A percentile compares a stretch with the other conserved stretches of the same genome.
Conservation (phyloP, 208 protist species). For the Trichomonas vaginalis region DNA sequence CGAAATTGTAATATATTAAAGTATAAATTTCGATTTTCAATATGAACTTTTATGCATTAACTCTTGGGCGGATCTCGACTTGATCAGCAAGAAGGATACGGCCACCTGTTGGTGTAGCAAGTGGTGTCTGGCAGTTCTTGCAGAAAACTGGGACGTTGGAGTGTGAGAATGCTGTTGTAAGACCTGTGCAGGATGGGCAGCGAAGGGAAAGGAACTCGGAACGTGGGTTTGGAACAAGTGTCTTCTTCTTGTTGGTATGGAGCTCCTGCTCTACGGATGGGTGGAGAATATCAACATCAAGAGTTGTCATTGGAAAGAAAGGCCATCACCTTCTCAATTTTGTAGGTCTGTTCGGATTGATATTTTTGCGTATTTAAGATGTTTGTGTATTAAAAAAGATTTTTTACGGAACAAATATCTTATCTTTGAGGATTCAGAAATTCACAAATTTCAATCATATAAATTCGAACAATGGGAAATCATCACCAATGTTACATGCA, state of each 20-base stretch:
- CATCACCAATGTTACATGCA: no score
- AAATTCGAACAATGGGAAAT: no score
- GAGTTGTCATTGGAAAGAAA: neutral
- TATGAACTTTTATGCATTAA: neutral
- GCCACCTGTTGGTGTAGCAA: slow-evolving; percentile 4
- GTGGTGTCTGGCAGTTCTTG: neutral
- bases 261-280: neutral
- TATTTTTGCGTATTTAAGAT: no score
- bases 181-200: neutral
- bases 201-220: neutral
- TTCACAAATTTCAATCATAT: no score
- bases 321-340: neutral
- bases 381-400: no score
- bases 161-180: slow-evolving; percentile 6
- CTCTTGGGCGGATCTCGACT: neutral
- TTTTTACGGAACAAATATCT: no score
- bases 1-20: no score
- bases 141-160: neutral
- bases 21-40: no score
- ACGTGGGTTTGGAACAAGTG: neutral
- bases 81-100: neutral
- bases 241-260: neutral
- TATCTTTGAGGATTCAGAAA: no score
- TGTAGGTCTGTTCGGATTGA: no score
- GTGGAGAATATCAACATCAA: neutral